Conservation (phyloP, 1,284 basidiomycete species). For the Uromyces viciae-fabae region DNA sequence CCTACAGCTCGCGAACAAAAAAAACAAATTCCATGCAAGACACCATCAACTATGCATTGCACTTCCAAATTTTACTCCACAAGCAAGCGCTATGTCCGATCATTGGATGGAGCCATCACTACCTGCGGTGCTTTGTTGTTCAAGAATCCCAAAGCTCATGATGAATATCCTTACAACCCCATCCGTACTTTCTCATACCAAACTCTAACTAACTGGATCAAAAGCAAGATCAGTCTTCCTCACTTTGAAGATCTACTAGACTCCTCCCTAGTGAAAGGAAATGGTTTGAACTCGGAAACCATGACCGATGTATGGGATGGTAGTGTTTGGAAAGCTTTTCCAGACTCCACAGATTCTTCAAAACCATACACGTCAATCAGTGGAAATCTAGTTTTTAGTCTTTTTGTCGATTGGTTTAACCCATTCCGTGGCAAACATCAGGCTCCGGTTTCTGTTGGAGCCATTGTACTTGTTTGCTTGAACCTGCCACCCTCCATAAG, state of each 20-base stretch:
- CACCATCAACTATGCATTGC: conserved; percentile 9
- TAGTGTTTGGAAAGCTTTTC: conserved; percentile 9
- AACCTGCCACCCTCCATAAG: not conserved
- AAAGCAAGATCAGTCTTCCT: conserved; percentile 6
- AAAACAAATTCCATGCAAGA: not conserved
- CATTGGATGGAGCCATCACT: not conserved
- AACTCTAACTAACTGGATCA: conserved; percentile 13
- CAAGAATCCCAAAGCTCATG: not conserved
- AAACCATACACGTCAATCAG: not conserved
- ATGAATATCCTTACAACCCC: not conserved
- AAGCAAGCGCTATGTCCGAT: conserved; percentile 13
- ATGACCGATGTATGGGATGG: conserved; percentile 29
- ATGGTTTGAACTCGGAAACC: no score
- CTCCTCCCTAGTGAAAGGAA: not conserved
- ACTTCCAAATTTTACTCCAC: conserved; percentile 1
- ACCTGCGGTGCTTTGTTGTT: not conserved
- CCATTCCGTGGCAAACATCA: conserved; percentile 6
- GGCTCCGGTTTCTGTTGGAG: conserved; percentile 15
- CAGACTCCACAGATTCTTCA: not conserved
- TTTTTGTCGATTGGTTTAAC: conserved; percentile 28
- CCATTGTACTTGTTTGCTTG: conserved; percentile 16
- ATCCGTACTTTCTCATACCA: conserved; percentile 2
- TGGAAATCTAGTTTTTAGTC: conserved; percentile 12
- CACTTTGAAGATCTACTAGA: conserved; percentile 23
- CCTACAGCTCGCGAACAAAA: not conserved